These are phyloP conservation scores for Phytophthora cajani DNA, from an alignment of 352 stramenopile genomes.

Conservation along the genomic window DNA sequence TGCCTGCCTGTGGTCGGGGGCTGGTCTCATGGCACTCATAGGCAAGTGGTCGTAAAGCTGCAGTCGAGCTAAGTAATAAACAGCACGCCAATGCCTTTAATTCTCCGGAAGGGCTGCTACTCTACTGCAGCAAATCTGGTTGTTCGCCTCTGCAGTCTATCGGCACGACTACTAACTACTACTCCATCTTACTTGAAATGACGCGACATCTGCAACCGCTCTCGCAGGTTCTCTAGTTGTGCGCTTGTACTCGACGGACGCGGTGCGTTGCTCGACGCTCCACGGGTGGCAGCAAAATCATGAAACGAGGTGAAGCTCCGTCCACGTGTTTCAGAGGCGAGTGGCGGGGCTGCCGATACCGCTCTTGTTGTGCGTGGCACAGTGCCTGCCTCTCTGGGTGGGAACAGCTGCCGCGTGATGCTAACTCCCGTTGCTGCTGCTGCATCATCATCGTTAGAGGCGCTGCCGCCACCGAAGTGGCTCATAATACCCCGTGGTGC, in stretches of 20 bases:
- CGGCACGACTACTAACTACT: conserved; percentile 9
- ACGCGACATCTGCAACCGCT: conserved; percentile 43
- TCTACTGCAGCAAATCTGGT: conserved; percentile 1
- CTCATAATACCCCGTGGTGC: conserved; percentile 23
- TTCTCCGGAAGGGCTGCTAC: not conserved
- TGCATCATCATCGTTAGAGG: conserved; percentile 4
- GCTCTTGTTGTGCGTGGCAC: conserved; percentile 25
- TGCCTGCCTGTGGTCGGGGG: conserved; percentile 49
- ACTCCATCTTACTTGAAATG: conserved; percentile 33
- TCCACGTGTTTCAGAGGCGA: conserved; percentile 35
- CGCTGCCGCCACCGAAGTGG: conserved; percentile 23
- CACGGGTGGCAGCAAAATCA: conserved; percentile 43
- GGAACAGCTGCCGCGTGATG: conserved; percentile 64
- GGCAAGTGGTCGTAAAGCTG: conserved; percentile 63
- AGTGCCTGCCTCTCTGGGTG: conserved; percentile 15
- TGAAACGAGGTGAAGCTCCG: conserved; percentile 61
- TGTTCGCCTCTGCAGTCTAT: conserved; percentile 9
- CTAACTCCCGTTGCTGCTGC: conserved; percentile 32
- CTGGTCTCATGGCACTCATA: conserved; percentile 65
- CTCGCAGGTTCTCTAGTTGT: conserved; percentile 36
- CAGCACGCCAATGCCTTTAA: conserved; percentile 2
- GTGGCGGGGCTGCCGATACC: conserved; percentile 21
- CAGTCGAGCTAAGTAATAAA: not conserved
- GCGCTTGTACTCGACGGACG: conserved; percentile 33
- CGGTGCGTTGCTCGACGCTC: conserved; percentile 16